A percentile compares a stretch with the other conserved stretches of the same genome.
Evolutionary conservation across 2,329 filamentous ascomycete genomes (phyloP).

Genomic region (Colletotrichum euphorbiae): DNA sequence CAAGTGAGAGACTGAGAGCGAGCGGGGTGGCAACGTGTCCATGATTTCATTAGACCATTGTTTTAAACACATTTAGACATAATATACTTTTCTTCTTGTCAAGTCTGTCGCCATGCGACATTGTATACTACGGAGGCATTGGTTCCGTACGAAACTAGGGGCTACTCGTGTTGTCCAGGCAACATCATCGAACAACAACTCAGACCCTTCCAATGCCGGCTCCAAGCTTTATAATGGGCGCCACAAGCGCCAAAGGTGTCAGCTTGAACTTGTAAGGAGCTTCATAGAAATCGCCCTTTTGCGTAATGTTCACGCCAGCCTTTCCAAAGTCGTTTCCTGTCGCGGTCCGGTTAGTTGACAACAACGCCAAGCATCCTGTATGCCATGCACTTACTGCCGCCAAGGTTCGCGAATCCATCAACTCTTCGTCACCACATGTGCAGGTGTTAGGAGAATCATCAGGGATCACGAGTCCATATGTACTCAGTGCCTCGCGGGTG

Average conservation of each 20-base stretch:
- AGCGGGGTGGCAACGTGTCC: no score
- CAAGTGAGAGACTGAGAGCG: no score
- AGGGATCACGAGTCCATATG: slow-evolving; percentile 67
- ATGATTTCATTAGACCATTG: no score
- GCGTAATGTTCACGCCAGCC: slow-evolving; percentile 63
- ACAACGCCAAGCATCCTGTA: neutral
- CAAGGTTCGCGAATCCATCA: slow-evolving; percentile 66
- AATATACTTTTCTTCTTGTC: no score
- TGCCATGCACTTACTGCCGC: slow-evolving; percentile 55
- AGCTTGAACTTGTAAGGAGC: slow-evolving; percentile 62
- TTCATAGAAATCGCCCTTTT: slow-evolving; percentile 60
- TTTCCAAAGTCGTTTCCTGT: slow-evolving; percentile 59
- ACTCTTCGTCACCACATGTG: slow-evolving; percentile 63
- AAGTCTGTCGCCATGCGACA: no score
- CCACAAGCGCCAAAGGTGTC: slow-evolving; percentile 57
- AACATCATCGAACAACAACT: neutral
- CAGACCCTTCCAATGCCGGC: slow-evolving; percentile 59
- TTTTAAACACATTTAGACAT: no score
- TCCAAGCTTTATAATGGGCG: slow-evolving; percentile 55
- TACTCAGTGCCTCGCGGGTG: slow-evolving; percentile 62
- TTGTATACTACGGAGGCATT: neutral
- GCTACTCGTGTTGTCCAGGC: neutral
- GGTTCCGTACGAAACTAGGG: neutral
- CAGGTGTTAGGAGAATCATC: slow-evolving; percentile 65
- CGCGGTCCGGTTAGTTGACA: slow-evolving; percentile 23